Evolutionary conservation across 345 rosid species (phyloP).

Genomic region (Arabidopsis suecica): DNA sequence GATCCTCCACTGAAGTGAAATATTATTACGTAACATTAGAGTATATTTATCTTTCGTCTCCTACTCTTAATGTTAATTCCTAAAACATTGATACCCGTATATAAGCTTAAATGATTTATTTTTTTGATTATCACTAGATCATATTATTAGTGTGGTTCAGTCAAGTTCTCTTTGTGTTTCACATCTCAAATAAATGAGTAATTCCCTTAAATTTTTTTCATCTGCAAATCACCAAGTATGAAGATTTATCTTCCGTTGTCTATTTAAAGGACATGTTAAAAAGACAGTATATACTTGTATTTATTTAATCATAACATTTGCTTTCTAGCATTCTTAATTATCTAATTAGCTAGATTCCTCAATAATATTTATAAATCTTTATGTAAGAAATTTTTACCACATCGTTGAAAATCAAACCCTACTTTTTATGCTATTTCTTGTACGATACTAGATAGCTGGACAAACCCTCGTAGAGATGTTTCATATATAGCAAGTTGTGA

Average conservation of each 20-base stretch:
- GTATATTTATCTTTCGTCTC: too few species aligned
- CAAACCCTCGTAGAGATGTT: background rate
- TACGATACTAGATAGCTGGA: background rate
- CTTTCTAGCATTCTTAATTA: background rate
- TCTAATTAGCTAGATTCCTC: background rate
- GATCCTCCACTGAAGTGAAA: background rate
- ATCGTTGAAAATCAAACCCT: background rate
- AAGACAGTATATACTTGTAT: background rate
- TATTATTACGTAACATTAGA: background rate
- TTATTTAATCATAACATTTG: background rate
- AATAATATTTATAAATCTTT: background rate
- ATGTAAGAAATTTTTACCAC: background rate
- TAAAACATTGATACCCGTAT: background rate
- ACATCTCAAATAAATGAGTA: background rate
- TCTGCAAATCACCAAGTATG: too few species aligned
- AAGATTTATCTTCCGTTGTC: background rate
- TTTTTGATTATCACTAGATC: background rate
- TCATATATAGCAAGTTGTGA: conserved; percentile 34
- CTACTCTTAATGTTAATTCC: background rate
- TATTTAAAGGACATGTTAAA: background rate
- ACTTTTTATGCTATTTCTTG: background rate
- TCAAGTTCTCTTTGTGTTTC: too few species aligned
- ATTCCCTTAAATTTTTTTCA: background rate
- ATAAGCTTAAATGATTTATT: background rate
- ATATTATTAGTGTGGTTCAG: background rate